phyloP scores from a whole-genome alignment of 2,329 filamentous ascomycete genomes.

The Aspergillus latus region DNA sequence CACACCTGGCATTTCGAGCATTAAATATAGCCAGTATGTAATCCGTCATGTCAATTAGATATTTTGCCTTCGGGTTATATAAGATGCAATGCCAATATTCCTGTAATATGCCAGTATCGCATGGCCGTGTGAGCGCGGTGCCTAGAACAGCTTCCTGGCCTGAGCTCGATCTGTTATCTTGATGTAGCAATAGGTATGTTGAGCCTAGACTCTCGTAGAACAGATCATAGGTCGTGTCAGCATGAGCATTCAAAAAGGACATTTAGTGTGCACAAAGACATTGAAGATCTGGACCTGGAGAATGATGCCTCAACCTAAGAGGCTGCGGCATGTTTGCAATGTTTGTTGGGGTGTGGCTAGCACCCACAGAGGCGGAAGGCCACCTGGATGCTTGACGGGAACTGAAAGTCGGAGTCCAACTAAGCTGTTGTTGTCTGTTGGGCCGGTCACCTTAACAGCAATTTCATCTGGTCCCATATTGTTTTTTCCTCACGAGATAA shows the following conservation, averaged over 20 bases:
- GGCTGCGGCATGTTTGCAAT: constrained; percentile 40
- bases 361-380: constrained; percentile 40
- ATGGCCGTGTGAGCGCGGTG: too few species aligned
- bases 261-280: background rate
- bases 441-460: constrained; percentile 17
- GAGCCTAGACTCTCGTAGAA: background rate
- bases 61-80: background rate
- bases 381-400: constrained; percentile 32
- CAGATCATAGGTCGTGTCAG: background rate
- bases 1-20: too few species aligned
- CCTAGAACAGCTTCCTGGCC: too few species aligned
- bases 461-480: constrained; percentile 14
- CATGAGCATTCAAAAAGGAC: background rate
- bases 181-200: too few species aligned
- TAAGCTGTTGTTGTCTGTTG: constrained; percentile 20
- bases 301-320: background rate
- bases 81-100: background rate
- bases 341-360: constrained; percentile 34
- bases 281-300: background rate
- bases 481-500: constrained; percentile 22
- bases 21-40: too few species aligned
- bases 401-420: constrained; percentile 17
- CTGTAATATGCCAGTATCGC: too few species aligned
- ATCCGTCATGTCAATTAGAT: too few species aligned
- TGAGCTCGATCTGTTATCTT: too few species aligned